Evolutionary conservation across 1,139 yeast genomes (phyloP).

Genomic region (Insectozyma bohioensis): DNA sequence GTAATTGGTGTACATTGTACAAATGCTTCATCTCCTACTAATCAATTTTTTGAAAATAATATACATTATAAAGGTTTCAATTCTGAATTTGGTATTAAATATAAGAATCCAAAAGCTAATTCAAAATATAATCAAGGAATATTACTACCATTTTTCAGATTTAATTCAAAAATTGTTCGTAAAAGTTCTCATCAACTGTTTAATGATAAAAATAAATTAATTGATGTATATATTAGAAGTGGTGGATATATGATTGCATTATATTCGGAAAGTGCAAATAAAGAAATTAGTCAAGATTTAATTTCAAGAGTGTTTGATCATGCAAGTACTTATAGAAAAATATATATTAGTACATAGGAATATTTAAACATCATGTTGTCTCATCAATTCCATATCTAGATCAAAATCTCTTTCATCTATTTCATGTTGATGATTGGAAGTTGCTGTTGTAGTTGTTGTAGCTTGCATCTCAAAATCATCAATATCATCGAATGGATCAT

Average conservation of each 20-base stretch:
- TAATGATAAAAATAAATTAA: conserved; percentile 18
- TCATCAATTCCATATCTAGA: conserved; percentile 38
- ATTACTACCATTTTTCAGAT: conserved; percentile 51
- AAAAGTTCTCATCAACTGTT: conserved; percentile 16
- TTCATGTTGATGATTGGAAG: too few species aligned
- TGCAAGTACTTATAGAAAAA: conserved; percentile 39
- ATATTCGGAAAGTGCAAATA: conserved; percentile 33
- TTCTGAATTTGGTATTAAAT: conserved; percentile 56
- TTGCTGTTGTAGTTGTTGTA: background rate
- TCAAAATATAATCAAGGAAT: conserved; percentile 46
- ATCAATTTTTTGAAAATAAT: conserved; percentile 38
- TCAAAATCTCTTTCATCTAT: conserved; percentile 21
- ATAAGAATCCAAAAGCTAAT: conserved; percentile 24
- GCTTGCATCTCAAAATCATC: conserved; percentile 16
- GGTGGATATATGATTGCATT: conserved; percentile 62
- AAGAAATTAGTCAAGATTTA: conserved; percentile 37
- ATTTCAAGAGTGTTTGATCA: conserved; percentile 48
- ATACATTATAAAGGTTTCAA: conserved; percentile 51
- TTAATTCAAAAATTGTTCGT: conserved; percentile 41
- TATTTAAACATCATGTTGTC: conserved; percentile 20
- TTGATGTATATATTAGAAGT: conserved; percentile 48
- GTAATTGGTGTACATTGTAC: conserved; percentile 42
- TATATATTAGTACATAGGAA: conserved; percentile 31
- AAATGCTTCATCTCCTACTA: conserved; percentile 17
- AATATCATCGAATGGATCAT: conserved; percentile 16